A percentile compares a stretch with the other conserved stretches of the same genome.
Evolutionary conservation across 768 basidiomycete genomes (phyloP).

Genomic region (Filobasidium floriforme): DNA sequence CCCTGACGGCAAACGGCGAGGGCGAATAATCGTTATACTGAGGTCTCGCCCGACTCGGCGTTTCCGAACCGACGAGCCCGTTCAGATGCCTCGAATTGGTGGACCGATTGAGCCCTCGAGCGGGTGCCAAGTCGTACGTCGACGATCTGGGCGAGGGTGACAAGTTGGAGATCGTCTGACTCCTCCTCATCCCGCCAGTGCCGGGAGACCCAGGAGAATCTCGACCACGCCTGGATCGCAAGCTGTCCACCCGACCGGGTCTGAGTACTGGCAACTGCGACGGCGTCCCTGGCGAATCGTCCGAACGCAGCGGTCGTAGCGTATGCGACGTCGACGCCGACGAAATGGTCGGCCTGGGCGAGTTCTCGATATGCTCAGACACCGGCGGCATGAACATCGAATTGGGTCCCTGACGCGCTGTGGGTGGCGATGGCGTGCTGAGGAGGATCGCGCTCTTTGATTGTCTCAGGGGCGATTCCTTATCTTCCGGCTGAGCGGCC

Average conservation of each 20-base stretch:
- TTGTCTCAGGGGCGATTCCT: background rate
- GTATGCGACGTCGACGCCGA: background rate
- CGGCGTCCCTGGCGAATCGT: background rate
- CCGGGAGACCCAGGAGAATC: background rate
- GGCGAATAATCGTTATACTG: background rate
- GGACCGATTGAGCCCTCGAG: conserved; percentile 1
- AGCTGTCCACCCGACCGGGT: background rate
- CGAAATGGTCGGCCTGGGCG: background rate
- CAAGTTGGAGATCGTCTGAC: background rate
- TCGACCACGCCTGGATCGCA: background rate
- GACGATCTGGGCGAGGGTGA: background rate
- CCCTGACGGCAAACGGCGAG: background rate
- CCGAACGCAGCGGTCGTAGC: background rate
- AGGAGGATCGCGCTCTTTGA: background rate
- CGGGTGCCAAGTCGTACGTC: background rate
- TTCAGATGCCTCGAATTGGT: conserved; percentile 2
- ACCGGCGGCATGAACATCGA: background rate
- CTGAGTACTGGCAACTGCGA: background rate
- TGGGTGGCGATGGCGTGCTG: background rate
- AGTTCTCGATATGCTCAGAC: background rate
- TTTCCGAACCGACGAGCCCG: background rate
- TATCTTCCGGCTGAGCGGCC: background rate
- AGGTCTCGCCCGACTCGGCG: background rate
- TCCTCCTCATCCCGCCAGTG: background rate
- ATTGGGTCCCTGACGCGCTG: background rate